Percentiles rank a stretch among this genome's conserved stretches.
These are phyloP conservation scores for Eutrema yunnanense DNA, from an alignment of 345 rosid species.

Conservation along the genomic window DNA sequence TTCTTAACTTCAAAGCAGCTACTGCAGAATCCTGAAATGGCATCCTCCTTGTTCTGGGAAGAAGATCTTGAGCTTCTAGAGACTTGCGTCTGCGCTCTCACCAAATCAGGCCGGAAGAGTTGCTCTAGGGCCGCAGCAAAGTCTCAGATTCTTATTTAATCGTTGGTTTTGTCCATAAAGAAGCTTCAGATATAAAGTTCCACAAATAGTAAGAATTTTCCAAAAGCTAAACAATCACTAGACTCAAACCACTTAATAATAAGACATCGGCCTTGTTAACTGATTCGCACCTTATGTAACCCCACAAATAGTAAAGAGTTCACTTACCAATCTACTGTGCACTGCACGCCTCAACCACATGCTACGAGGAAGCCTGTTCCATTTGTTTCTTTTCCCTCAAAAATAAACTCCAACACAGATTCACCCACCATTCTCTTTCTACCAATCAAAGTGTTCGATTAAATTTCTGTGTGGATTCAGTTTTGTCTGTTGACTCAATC, in stretches of 20 bases:
- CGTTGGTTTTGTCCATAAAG: background rate
- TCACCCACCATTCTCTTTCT: background rate
- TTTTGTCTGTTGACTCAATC: too few species aligned
- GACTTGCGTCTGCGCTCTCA: slow-evolving; percentile 63
- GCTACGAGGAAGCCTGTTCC: too few species aligned
- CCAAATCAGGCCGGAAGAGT: slow-evolving; percentile 57
- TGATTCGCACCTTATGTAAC: too few species aligned
- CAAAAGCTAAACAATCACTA: too few species aligned
- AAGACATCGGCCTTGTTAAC: too few species aligned
- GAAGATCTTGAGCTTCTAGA: slow-evolving; percentile 80
- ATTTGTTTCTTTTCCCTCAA: background rate
- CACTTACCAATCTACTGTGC: too few species aligned
- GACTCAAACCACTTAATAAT: too few species aligned
- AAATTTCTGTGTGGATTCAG: too few species aligned
- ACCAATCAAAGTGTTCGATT: background rate
- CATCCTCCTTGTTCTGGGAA: slow-evolving; percentile 65
- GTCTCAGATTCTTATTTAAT: slow-evolving; percentile 66
- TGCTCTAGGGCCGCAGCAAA: slow-evolving; percentile 69
- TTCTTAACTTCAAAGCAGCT: slow-evolving; percentile 65
- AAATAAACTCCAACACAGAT: background rate
- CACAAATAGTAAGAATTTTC: background rate
- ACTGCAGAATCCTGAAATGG: slow-evolving; percentile 59
- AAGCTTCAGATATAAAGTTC: background rate
- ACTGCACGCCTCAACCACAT: too few species aligned
- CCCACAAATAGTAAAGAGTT: too few species aligned